Percentiles rank a stretch among this genome's conserved stretches.
These are phyloP conservation scores for Penicillium flavigenum DNA, from an alignment of 495 filamentous ascomycete species.

Conservation along the genomic window DNA sequence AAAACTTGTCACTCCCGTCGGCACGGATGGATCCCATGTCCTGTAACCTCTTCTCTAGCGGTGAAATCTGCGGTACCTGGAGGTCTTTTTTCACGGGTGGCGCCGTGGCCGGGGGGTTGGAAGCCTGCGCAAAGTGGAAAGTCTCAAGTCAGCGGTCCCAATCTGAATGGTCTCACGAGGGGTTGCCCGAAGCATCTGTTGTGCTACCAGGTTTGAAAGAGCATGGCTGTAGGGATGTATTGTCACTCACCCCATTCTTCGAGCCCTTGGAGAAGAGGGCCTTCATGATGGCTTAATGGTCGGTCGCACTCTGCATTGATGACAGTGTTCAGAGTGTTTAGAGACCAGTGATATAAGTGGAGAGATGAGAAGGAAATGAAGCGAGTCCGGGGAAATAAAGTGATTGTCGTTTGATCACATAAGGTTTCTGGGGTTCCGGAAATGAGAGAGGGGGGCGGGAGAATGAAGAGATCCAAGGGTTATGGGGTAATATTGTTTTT, in stretches of 20 bases:
- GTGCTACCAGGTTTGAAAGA: conserved; percentile 19
- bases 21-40: conserved; percentile 74
- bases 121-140: conserved; percentile 30
- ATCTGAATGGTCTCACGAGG: conserved; percentile 20
- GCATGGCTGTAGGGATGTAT: conserved; percentile 15
- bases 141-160: conserved; percentile 17
- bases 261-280: conserved; percentile 45
- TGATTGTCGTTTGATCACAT: conserved; percentile 2
- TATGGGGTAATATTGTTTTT: background rate
- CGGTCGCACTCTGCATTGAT: conserved; percentile 36
- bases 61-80: conserved; percentile 64
- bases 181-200: conserved; percentile 12
- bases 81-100: conserved; percentile 69
- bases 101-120: conserved; percentile 42
- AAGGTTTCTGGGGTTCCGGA: conserved; percentile 10
- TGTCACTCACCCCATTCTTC: conserved; percentile 42
- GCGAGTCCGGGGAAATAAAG: conserved; percentile 2
- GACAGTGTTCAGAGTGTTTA: conserved; percentile 13
- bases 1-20: conserved; percentile 98
- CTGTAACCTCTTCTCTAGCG: conserved; percentile 77
- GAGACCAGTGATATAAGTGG: conserved; percentile 11
- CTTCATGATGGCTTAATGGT: conserved; percentile 38
- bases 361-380: conserved; percentile 13
- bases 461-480: conserved; percentile 6
- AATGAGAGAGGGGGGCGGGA: conserved; percentile 1